These are phyloP conservation scores for Leucocoprinus birnbaumii DNA, from an alignment of 768 basidiomycete genomes.

Conservation along the genomic window DNA sequence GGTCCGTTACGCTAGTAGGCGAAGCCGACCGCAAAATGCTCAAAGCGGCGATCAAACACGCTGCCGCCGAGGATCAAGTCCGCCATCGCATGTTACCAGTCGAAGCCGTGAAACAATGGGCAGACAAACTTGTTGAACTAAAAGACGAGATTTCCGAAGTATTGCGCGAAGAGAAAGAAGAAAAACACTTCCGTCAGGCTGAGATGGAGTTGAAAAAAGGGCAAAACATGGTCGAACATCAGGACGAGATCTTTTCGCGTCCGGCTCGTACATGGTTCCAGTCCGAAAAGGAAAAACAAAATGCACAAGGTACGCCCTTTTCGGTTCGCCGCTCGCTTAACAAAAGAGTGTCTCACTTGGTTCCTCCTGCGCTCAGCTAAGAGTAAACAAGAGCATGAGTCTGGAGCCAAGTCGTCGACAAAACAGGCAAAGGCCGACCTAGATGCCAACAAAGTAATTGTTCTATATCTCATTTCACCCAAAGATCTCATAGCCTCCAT, in stretches of 20 bases:
- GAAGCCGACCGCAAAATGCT: constrained; percentile 96
- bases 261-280: constrained; percentile 99
- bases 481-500: not conserved
- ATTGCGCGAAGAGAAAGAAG: constrained; percentile 90
- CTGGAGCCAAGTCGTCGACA: constrained; percentile 31
- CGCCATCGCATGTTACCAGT: constrained; percentile 84
- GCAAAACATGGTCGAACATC: constrained; percentile 92
- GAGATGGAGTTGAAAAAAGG: constrained; percentile 97
- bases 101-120: constrained; percentile 72
- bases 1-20: constrained; percentile 93
- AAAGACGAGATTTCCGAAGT: constrained; percentile 79
- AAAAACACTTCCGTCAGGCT: constrained; percentile 85
- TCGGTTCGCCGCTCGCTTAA: not conserved
- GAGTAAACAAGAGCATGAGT: constrained; percentile 74
- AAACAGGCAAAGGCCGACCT: constrained; percentile 29
- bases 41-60: constrained; percentile 92
- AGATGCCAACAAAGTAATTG: constrained; percentile 38
- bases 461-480: constrained; percentile 3
- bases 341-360: not conserved
- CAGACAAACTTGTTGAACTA: constrained; percentile 61
- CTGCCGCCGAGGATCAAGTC: constrained; percentile 72
- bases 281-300: constrained; percentile 75
- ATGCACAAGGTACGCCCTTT: constrained; percentile 61
- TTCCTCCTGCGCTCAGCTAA: constrained; percentile 49
- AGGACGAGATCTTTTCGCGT: constrained; percentile 87